phyloP scores from a whole-genome alignment of 352 stramenopile genomes.

The Pythium angustatum region DNA sequence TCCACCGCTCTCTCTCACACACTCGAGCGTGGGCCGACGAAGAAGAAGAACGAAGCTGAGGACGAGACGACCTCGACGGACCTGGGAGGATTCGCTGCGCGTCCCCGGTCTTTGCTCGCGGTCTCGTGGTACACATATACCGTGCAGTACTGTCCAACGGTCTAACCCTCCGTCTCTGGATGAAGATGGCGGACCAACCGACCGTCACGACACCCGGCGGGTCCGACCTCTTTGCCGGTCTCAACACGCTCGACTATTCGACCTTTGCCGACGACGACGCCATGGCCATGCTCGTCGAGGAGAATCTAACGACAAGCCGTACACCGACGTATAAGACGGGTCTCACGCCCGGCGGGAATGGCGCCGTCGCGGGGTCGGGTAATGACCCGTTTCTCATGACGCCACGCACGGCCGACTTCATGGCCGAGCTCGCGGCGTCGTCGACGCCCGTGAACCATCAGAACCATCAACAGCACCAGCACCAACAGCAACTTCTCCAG shows the following conservation, averaged over 20 bases:
- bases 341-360: constrained; percentile 10
- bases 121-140: background rate
- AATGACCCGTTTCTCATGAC: constrained; percentile 25
- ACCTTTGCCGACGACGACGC: constrained; percentile 28
- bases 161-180: background rate
- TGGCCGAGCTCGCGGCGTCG: constrained; percentile 22
- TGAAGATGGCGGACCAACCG: constrained; percentile 23
- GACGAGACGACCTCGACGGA: no score
- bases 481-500: background rate
- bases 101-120: no score
- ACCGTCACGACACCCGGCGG: constrained; percentile 32
- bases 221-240: constrained; percentile 30
- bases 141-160: background rate
- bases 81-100: no score
- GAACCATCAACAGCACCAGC: background rate
- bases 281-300: constrained; percentile 27
- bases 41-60: background rate
- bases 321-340: constrained; percentile 13
- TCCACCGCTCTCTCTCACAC: background rate
- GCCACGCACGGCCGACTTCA: constrained; percentile 30
- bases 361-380: background rate
- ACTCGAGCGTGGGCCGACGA: background rate
- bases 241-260: constrained; percentile 25
- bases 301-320: constrained; percentile 14
- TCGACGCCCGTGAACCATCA: constrained; percentile 3